Base-by-base conservation (phyloP, 139 green algal genomes). In the Coelastrella sp. region DNA sequence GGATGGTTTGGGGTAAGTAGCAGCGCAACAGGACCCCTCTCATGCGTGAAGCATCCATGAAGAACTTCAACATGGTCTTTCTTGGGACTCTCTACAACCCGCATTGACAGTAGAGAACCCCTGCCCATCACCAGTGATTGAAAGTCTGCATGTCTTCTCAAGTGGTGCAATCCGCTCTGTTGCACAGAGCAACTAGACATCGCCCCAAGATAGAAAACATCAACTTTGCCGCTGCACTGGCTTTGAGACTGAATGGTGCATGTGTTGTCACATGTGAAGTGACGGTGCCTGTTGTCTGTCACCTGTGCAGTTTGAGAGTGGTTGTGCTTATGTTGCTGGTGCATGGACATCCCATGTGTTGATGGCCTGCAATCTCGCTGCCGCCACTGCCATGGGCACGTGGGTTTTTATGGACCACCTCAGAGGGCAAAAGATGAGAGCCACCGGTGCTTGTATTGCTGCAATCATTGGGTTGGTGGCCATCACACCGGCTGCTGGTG, bases 1-100 rank as follows among this genome's bases (percentile, higher is more conserved):
- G 77, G 77, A 37, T 84, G 77, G 79, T 79, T 77, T 66, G 79
- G 69, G 69, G 69, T 79, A 37, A 79, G 69, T 57, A 40, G 2
- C 7, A 67, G 2, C 25, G 57, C n/a, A 23, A n/a, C n/a, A n/a
- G n/a, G n/a, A n/a, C n/a, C n/a, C n/a, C n/a, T n/a, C n/a, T 27
- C 17, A 8, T 43, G 35, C 34, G 19, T 75, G 66, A 11, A 21
- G 34, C 37, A 45, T 30, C 19, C 23, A 67, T 7, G 32, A 2
- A 11, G 27, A 23, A 35, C 13, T 11, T 35, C 59, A 67, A 25
- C 59, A 67, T 25, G 32, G 59, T 27, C 7, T 27, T 67, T 60
- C 15, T 60, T 60, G 11, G 50, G 50, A 25, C 15, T 60, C 15
- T 25, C 50, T 15, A 60, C n/a, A n/a, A n/a, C n/a, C n/a, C n/a